These are phyloP conservation scores for Abelmoschus esculentus DNA, from an alignment of 345 rosid species.

Conservation along the genomic window DNA sequence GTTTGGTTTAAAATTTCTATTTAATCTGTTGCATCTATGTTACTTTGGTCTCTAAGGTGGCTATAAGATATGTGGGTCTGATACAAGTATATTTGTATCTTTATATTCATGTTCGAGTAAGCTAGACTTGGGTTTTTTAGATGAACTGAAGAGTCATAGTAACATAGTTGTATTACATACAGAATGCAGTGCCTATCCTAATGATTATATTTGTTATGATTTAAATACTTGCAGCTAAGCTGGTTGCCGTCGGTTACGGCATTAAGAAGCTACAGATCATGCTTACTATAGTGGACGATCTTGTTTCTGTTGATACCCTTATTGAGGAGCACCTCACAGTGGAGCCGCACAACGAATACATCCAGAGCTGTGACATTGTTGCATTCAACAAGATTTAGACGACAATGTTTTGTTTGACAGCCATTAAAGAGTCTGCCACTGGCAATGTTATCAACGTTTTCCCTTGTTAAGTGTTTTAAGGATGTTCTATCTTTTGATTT, in stretches of 20 bases:
- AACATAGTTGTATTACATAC: not conserved
- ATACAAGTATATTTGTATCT: not conserved
- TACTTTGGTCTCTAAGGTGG: not conserved
- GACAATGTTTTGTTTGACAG: not conserved
- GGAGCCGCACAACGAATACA: slow-evolving; percentile 66
- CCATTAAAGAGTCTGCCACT: not conserved
- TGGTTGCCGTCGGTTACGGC: slow-evolving; percentile 77
- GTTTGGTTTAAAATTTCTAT: not conserved
- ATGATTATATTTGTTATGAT: not conserved
- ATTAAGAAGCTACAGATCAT: slow-evolving; percentile 85
- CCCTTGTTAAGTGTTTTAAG: not conserved
- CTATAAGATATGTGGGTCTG: not conserved
- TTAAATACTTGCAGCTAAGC: slow-evolving; percentile 50
- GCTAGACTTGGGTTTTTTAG: not conserved
- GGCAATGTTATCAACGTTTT: slow-evolving; percentile 6
- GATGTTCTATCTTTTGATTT: not conserved
- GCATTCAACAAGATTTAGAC: slow-evolving; percentile 91
- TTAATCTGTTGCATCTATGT: not conserved
- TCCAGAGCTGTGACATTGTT: slow-evolving; percentile 93
- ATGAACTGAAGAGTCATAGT: not conserved
- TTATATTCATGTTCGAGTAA: not conserved
- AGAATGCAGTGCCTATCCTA: not conserved
- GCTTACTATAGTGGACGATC: slow-evolving; percentile 87
- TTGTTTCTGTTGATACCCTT: slow-evolving; percentile 73
- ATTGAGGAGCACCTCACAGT: slow-evolving; percentile 64